Base-by-base conservation (phyloP, 2,329 filamentous ascomycete genomes). In the Chrysoporthe puriensis region DNA sequence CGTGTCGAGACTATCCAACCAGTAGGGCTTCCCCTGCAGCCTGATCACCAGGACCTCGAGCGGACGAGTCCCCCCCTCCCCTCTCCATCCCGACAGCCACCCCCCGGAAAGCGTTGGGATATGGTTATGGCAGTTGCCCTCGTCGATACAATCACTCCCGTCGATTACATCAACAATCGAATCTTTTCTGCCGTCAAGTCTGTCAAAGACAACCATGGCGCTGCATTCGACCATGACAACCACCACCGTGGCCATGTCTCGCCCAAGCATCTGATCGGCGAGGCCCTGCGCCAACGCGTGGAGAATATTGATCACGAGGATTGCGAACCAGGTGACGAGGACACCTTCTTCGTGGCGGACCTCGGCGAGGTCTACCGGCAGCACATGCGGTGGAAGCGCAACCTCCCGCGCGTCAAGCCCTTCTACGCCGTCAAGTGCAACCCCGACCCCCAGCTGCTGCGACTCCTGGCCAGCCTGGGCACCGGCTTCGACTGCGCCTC, bases 371-470 rank as follows among this genome's bases (percentile, higher is more conserved):
- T 99, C 78, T 99, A 99, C 83, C 93, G 96, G 82, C 96, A 99
- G 88, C 95, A 98, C 77, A 84, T 98, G 79, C 92, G 95, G 81
- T 99, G 96, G 96, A 98, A 97, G 88, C 88, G 90, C 85, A 95
- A 96, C 78, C 84, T 99, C 76, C 88, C 90, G 73, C 91, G 95
- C 74, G 92, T 99, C 80, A 96, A 94, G 83, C 96, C 96, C 54
- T 97, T 98, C 77, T 99, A 97, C 83, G 95, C 95, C 73, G 95
- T 99, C 85, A 99, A 99, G 84, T 99, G 96, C 84, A 99, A 99
- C 86, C 94, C 95, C 40, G 95, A 99, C 81, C 88, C 90, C 61
- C 90, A 92, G 81, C 90, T 99, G 71, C 86, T 99, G 73, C 90
- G 91, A 77, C 91, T 99, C 73, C 90, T 99, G 76, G 89, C 93